Evolutionary conservation across 768 basidiomycete genomes (phyloP).

Genomic region (Chiua virens): DNA sequence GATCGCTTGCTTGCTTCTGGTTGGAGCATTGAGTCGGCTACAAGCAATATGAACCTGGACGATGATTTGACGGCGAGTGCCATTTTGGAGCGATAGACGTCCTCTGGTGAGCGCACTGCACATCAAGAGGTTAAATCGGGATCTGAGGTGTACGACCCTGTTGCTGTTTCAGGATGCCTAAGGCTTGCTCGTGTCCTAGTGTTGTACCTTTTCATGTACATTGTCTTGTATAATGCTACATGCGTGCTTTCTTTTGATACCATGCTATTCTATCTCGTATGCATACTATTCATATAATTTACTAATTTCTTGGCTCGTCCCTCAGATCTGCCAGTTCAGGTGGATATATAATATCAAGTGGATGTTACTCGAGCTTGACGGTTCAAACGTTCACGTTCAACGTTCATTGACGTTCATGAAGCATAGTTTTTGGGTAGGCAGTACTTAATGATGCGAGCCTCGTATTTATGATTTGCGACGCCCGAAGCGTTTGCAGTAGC

Average conservation of each 20-base stretch:
- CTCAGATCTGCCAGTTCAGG: too few relatives aligned
- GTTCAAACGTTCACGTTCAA: too few relatives aligned
- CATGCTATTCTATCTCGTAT: neutral
- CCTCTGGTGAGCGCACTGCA: neutral
- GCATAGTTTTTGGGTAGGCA: too few relatives aligned
- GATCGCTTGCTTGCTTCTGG: constrained; percentile 26
- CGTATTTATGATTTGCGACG: too few relatives aligned
- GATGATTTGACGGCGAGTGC: neutral
- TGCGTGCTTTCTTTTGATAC: neutral
- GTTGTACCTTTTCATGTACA: neutral
- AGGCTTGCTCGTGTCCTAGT: too few relatives aligned
- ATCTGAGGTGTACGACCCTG: neutral
- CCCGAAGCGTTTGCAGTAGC: too few relatives aligned
- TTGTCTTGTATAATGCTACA: neutral
- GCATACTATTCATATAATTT: neutral
- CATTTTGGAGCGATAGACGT: neutral
- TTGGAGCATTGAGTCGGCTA: constrained; percentile 23
- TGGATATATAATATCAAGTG: too few relatives aligned
- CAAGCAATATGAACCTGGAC: constrained; percentile 1
- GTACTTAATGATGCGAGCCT: too few relatives aligned
- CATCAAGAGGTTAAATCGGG: neutral
- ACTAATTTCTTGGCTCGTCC: neutral
- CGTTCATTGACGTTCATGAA: too few relatives aligned
- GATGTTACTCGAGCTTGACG: too few relatives aligned
- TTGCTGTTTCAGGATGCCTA: neutral